Percentiles rank a stretch among this genome's conserved stretches.
These are phyloP conservation scores for Triadica sebifera DNA, from an alignment of 345 rosid genomes.

Conservation along the genomic window DNA sequence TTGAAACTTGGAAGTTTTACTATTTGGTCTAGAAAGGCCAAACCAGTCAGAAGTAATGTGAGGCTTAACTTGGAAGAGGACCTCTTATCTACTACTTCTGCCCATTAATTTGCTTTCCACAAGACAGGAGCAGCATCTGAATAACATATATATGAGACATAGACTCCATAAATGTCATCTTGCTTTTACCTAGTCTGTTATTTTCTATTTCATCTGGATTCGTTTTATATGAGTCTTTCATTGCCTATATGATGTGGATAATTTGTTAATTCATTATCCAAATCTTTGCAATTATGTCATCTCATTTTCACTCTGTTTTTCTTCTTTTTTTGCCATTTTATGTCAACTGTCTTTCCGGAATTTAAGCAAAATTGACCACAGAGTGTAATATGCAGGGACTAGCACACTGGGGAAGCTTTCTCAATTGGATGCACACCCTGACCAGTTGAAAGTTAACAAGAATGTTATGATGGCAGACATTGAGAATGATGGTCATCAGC, in stretches of 20 bases:
- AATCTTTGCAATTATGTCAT: neutral
- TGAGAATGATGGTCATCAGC: constrained; percentile 29
- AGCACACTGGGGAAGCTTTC: constrained; percentile 32
- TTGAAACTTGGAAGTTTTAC: too few relatives aligned
- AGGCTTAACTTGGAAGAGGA: too few relatives aligned
- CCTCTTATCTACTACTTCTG: too few relatives aligned
- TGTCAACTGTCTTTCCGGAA: constrained; percentile 13
- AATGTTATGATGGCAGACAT: constrained; percentile 40
- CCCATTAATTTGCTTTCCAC: neutral
- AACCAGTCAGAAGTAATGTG: neutral
- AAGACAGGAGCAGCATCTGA: neutral
- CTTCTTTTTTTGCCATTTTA: neutral
- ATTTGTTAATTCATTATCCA: neutral
- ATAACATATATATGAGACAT: neutral
- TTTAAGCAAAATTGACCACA: constrained; percentile 32
- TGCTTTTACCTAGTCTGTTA: neutral
- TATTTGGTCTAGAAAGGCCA: neutral
- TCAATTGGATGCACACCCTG: constrained; percentile 37
- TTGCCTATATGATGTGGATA: neutral
- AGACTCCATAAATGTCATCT: neutral
- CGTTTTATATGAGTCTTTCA: neutral
- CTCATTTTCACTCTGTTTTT: neutral
- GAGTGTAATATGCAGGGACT: constrained; percentile 32
- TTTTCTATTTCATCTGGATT: neutral
- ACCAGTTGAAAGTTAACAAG: constrained; percentile 36